A percentile compares a stretch with the other conserved stretches of the same genome.
Evolutionary conservation across 306 rosid species (phyloP).

Genomic region (cucumber (Cucumis sativus)): DNA sequence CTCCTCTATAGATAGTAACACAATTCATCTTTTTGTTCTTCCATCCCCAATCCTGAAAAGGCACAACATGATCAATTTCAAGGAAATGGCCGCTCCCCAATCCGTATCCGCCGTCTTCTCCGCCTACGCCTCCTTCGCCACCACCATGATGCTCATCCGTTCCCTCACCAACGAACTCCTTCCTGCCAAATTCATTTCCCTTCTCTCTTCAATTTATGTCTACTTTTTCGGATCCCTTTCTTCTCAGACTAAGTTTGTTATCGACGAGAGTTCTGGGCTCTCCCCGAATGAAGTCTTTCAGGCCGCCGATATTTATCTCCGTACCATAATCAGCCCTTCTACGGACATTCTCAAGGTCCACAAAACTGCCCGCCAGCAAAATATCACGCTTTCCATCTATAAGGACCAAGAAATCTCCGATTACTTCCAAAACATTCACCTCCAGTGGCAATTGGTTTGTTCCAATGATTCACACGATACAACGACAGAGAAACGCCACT

Average conservation of each 20-base stretch:
- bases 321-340: not conserved
- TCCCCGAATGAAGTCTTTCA: not conserved
- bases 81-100: not conserved
- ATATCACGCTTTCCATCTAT: not conserved
- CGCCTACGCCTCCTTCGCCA: slow-evolving; percentile 2
- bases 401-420: not conserved
- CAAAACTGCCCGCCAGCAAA: not conserved
- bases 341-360: not conserved
- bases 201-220: not conserved
- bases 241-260: not conserved
- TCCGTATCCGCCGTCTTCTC: not conserved
- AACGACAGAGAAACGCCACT: not conserved
- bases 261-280: not conserved
- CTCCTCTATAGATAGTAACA: too few relatives aligned
- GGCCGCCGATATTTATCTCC: not conserved
- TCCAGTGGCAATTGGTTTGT: not conserved
- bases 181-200: not conserved
- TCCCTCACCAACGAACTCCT: not conserved
- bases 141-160: not conserved
- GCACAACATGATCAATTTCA: not conserved
- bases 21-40: too few relatives aligned
- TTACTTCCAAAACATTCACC: not conserved
- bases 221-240: not conserved
- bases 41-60: too few relatives aligned
- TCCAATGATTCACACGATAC: not conserved